Conservation (phyloP, 2,329 filamentous ascomycete genomes). For the Fusarium napiforme region DNA sequence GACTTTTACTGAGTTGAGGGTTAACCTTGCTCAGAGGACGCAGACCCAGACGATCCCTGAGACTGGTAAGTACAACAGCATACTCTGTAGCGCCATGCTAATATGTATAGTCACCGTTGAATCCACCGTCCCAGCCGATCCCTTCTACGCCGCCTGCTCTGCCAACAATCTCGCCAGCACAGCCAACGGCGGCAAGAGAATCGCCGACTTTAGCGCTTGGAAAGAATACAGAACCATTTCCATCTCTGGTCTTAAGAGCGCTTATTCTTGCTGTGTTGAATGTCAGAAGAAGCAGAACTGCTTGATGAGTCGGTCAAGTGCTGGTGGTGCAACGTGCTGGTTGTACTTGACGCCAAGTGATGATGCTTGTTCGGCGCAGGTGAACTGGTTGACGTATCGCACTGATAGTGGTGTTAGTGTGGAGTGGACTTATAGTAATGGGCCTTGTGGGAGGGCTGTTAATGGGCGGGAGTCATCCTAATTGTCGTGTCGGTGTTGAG, state of each 20-base stretch:
- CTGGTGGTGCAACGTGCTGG: neutral
- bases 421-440: neutral
- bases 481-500: neutral
- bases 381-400: neutral
- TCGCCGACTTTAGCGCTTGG: neutral
- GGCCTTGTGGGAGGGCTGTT: neutral
- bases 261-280: neutral
- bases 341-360: neutral
- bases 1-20: neutral
- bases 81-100: neutral
- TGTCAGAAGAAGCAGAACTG: neutral
- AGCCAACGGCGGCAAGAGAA: neutral
- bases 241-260: neutral
- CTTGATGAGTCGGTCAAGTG: neutral
- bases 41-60: neutral
- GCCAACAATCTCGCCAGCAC: neutral
- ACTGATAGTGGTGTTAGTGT: neutral
- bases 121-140: neutral
- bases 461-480: neutral
- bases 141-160: neutral
- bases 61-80: rapidly evolving
- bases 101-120: neutral
- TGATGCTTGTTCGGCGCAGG: neutral
- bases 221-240: too few relatives aligned
- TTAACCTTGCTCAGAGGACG: neutral